Base-by-base conservation (phyloP, 1,139 yeast species). In the Pichia sorboxylosa region DNA sequence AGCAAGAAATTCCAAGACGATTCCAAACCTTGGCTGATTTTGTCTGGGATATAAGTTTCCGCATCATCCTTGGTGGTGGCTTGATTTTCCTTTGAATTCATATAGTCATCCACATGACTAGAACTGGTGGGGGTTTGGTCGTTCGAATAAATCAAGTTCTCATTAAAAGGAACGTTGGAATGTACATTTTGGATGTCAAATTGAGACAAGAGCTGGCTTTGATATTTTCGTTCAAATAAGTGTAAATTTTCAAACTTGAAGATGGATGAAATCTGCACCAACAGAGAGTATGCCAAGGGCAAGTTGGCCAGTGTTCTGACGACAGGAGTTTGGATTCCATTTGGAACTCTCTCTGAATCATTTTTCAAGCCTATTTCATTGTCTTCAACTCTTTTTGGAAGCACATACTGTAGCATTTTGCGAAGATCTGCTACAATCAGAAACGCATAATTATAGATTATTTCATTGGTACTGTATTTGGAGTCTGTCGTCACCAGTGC, bases 1-100 rank as follows among this genome's bases (percentile, higher is more conserved):
- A 73, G 50, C 9, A 74, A 44, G 13, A 70, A 55, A 4, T 56
- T 52, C 81, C 81, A 74, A 0, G 74, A 61, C 5, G 28, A 14
- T 3, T 17, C 13, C 9, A 36, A 20, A 5, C 41, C 39, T 24
- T 27, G 31, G n/a, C 32, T 24, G 11, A 40, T 29, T 17, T 36
- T 27, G 22, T 35, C 37, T 13, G 41, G 42, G 13, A 33, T 34
- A 26, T 29, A 37, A 13, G 7, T 28, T 4, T 27, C 31, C 28
- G 35, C 34, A 11, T 16, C 13, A 17, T 13, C 20, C 1, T 15
- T n/a, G 8, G 7, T 7, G 11, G 17, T 17, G 16, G 10, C 19
- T n/a, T 18, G 11, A 5, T 13, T 18, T 10, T 27, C 13, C 5
- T 4, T 16, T 10, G 5, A 14, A 13, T 35, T 35, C n/a, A 37